These are phyloP conservation scores for Dactylellina drechsleri DNA, from an alignment of 2,329 filamentous ascomycete species.

Conservation along the genomic window DNA sequence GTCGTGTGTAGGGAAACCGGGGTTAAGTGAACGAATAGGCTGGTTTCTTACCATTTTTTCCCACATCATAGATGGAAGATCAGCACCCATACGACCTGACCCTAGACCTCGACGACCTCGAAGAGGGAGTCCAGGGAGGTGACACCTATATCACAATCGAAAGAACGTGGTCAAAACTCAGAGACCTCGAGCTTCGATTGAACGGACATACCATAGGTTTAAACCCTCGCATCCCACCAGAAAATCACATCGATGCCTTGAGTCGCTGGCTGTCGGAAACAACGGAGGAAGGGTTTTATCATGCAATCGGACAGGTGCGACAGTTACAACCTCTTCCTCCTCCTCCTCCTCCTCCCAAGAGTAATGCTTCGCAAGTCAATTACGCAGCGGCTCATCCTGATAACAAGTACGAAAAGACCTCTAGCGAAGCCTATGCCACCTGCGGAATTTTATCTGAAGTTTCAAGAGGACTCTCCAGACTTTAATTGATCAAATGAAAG, in stretches of 20 bases:
- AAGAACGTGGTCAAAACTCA: constrained; percentile 29
- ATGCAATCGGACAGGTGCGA: constrained; percentile 22
- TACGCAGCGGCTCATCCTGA: background rate
- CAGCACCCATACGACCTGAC: constrained; percentile 18
- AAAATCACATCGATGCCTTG: constrained; percentile 10
- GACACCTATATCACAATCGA: constrained; percentile 21
- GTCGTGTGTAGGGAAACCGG: constrained; percentile 12
- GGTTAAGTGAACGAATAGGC: background rate
- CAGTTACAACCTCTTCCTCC: background rate
- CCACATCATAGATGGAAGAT: constrained; percentile 37
- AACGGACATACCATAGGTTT: constrained; percentile 10
- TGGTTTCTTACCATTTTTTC: constrained; percentile 15
- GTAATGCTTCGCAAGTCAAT: background rate
- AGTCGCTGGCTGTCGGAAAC: constrained; percentile 25
- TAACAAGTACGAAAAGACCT: constrained; percentile 1
- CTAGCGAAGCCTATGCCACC: constrained; percentile 29
- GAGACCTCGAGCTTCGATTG: constrained; percentile 23
- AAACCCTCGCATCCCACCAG: background rate
- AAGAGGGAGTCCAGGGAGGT: background rate
- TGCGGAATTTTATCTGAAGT: constrained; percentile 34
- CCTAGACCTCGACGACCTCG: constrained; percentile 17
- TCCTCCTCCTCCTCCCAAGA: background rate
- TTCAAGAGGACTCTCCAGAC: constrained; percentile 29
- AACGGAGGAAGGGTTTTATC: constrained; percentile 34
- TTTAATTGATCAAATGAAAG: constrained; percentile 4